Evolutionary conservation across 2,329 filamentous ascomycete genomes (phyloP).

Genomic region (Scorias spongiosa): DNA sequence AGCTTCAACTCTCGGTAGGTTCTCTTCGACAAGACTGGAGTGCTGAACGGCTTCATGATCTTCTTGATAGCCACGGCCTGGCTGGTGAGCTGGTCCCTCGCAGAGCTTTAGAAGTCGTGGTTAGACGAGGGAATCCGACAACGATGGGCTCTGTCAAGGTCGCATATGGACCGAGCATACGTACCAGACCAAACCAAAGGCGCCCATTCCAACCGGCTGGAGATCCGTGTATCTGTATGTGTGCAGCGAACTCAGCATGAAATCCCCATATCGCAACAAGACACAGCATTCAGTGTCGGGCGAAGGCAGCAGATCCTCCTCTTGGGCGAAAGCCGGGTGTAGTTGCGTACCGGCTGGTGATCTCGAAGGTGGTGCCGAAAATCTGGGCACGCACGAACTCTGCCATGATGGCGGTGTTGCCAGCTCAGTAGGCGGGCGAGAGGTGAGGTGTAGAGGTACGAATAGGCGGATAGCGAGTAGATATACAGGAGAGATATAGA

Average conservation of each 20-base stretch:
- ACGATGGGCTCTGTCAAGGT: background rate
- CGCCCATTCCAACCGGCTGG: conserved; percentile 97
- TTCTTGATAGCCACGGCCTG: conserved; percentile 98
- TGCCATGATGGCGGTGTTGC: conserved; percentile 54
- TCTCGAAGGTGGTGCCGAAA: conserved; percentile 98
- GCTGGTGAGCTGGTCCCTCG: conserved; percentile 90
- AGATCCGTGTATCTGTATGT: conserved; percentile 76
- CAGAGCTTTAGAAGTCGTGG: conserved; percentile 49
- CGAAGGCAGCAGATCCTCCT: background rate
- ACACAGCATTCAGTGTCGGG: too few species aligned
- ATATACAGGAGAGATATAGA: too few species aligned
- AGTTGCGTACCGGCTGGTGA: conserved; percentile 73
- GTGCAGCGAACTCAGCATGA: background rate
- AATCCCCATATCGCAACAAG: too few species aligned
- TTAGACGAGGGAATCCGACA: background rate
- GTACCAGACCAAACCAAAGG: conserved; percentile 93
- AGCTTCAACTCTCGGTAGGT: conserved; percentile 97
- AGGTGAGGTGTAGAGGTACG: background rate
- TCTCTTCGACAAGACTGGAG: conserved; percentile 91
- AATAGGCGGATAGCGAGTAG: background rate
- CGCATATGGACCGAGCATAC: conserved; percentile 4
- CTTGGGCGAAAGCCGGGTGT: background rate
- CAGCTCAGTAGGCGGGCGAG: background rate
- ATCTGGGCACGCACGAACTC: conserved; percentile 99
- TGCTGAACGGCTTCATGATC: conserved; percentile 99